These are phyloP conservation scores for Lizonia empirigonia DNA, from an alignment of 2,329 filamentous ascomycete genomes.

Conservation along the genomic window DNA sequence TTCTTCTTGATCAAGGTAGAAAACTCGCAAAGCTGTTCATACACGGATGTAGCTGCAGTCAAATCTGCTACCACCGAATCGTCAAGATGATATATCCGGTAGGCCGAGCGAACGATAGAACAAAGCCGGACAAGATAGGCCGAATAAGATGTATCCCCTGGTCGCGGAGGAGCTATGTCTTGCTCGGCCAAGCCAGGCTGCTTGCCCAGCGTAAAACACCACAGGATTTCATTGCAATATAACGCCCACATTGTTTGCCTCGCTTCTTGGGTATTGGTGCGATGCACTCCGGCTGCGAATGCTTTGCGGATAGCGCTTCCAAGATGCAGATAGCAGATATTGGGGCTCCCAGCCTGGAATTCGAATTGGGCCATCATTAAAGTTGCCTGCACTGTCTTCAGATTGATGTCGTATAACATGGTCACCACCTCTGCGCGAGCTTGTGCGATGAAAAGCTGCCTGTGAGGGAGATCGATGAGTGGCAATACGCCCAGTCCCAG, in stretches of 20 bases:
- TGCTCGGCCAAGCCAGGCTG: not conserved
- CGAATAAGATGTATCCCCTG: not conserved
- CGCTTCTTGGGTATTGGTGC: not conserved
- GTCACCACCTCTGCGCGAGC: constrained; percentile 6
- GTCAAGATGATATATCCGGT: constrained; percentile 8
- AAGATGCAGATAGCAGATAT: constrained; percentile 16
- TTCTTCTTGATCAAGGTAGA: not conserved
- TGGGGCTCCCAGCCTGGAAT: constrained; percentile 13
- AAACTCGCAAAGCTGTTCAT: not conserved
- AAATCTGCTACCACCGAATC: constrained; percentile 2
- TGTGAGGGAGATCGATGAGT: constrained; percentile 2
- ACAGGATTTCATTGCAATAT: constrained; percentile 9
- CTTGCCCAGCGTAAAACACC: constrained; percentile 8
- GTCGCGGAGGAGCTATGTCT: not conserved
- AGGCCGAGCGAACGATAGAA: constrained; percentile 8
- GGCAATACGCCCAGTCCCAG: constrained; percentile 5
- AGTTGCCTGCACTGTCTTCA: constrained; percentile 6
- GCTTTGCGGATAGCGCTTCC: constrained; percentile 16
- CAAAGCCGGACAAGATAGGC: constrained; percentile 9
- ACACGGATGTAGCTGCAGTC: not conserved
- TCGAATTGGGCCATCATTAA: constrained; percentile 10
- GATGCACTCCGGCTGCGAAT: constrained; percentile 14
- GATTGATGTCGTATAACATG: constrained; percentile 11
- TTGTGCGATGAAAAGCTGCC: constrained; percentile 4
- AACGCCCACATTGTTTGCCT: constrained; percentile 11